Percentiles rank a stretch among this genome's conserved stretches.
These are phyloP conservation scores for Thraustochytrium striatum DNA, from an alignment of 352 stramenopile genomes.

Conservation along the genomic window DNA sequence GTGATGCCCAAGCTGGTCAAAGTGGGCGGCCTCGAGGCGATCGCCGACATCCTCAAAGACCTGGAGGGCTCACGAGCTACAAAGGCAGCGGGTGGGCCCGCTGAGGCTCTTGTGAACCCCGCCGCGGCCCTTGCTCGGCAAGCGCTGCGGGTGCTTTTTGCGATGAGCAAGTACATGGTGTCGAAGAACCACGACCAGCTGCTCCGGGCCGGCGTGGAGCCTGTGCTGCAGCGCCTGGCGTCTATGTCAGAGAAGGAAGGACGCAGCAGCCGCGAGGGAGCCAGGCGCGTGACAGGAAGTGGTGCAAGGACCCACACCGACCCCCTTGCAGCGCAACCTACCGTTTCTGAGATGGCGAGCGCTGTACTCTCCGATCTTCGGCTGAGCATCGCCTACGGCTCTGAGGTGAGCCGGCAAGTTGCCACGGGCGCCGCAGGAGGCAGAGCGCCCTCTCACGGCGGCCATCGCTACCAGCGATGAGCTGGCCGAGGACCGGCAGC, in stretches of 20 bases:
- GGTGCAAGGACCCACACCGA: no score
- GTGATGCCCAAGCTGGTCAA: constrained; percentile 5
- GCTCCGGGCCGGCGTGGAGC: not conserved
- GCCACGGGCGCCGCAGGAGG: not conserved
- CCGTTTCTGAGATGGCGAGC: constrained; percentile 2
- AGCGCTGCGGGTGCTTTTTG: not conserved
- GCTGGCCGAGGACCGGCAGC: no score
- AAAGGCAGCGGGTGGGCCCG: not conserved
- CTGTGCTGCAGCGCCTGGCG: not conserved
- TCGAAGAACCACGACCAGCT: not conserved
- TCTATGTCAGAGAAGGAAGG: no score
- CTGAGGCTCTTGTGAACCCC: no score
- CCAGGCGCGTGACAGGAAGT: not conserved
- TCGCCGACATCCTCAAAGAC: not conserved
- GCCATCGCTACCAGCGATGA: no score
- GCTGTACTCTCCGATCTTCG: not conserved
- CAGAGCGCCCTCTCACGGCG: not conserved
- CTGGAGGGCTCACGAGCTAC: not conserved
- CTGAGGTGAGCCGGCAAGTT: not conserved
- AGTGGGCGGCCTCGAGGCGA: not conserved
- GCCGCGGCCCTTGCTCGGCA: not conserved
- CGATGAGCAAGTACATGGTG: not conserved
- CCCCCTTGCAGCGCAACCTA: not conserved
- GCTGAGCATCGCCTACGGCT: not conserved
- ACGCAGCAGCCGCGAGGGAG: no score